Evolutionary conservation across 495 filamentous ascomycete species (phyloP), one percentile per base, ranked within the genome.

Genomic region (Neurospora sp.): DNA sequence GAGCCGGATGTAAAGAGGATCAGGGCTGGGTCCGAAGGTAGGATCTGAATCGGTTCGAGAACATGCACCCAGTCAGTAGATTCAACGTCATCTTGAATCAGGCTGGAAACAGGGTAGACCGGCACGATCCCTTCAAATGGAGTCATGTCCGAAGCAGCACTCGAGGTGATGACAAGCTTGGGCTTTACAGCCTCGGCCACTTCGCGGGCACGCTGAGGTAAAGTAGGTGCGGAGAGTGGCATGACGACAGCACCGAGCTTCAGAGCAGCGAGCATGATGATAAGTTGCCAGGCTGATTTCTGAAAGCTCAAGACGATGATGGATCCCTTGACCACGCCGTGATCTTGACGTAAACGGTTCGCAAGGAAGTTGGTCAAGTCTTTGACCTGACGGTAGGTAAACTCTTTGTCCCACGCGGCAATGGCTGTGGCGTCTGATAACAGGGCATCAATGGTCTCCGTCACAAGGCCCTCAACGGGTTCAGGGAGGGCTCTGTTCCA

Each of bases 1-100:
- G 80, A 81, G 0, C 84, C 85, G 73, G 86, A 85, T 2, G 89
- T 90, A 72, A 86, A 91, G 16, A 88, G 82, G n/a, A 90, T 42
- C 5, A 42, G 41, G 41, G 41, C 41, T 18, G 41, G 41, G 16
- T 42, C 41, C 41, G 41, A 42, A 42, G 41, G 41, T 42, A 42
- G 41, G 14, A 42, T 42, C 27, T 44, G 6, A 2, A 44, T 44
- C 6, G 41, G 16, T n/a, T 44, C 41, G 5, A 42, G 41, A 44
- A 44, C 41, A 44, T 44, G 41, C 0, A 44, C 42, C 42, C 42
- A 44, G 42, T 44, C 42, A 44, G 41, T 18, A 18, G 41, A 44
- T 44, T 8, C 41, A 44, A 44, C 2, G 0, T n/a, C 18, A 8
- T n/a, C 18, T 44, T 44, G 16, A 2, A 44, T n/a, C 42, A 44